Evolutionary conservation across 2,329 filamentous ascomycete species (phyloP).

Genomic region (Aspergillus floridensis): DNA sequence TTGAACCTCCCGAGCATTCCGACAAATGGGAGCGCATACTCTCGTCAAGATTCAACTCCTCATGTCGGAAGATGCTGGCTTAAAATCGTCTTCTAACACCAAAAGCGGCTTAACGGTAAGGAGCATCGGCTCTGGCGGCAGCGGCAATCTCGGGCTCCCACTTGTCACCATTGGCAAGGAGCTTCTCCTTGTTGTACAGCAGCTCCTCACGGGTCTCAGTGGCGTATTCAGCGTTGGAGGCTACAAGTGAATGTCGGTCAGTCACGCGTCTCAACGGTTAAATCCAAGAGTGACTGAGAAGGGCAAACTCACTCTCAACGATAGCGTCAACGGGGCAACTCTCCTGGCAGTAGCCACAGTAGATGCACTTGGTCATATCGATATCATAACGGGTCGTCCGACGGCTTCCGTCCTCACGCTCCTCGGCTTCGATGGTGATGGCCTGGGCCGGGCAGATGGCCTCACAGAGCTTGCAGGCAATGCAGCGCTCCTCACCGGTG

Average conservation of each 20-base stretch:
- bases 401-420: constrained; percentile 91
- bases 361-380: constrained; percentile 99
- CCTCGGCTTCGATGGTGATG: constrained; percentile 98
- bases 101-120: constrained; percentile 66
- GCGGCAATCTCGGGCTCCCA: constrained; percentile 98
- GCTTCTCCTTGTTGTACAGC: constrained; percentile 96
- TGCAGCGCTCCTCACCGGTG: constrained; percentile 96
- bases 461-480: constrained; percentile 99
- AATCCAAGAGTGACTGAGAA: constrained; percentile 11
- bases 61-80: background rate
- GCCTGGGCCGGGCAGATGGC: constrained; percentile 96
- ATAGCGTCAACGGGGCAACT: constrained; percentile 97
- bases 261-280: constrained; percentile 7
- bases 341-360: constrained; percentile 99
- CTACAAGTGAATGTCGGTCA: constrained; percentile 32
- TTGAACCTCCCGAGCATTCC: constrained; percentile 7
- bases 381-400: constrained; percentile 98
- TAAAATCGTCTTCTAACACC: background rate
- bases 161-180: constrained; percentile 85
- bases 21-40: background rate
- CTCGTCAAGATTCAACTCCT: background rate
- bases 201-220: constrained; percentile 85
- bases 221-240: constrained; percentile 71
- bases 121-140: constrained; percentile 85
- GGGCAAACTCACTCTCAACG: constrained; percentile 59